phyloP scores from a whole-genome alignment of 169 alveolate species.

The Plasmodium malariae region DNA sequence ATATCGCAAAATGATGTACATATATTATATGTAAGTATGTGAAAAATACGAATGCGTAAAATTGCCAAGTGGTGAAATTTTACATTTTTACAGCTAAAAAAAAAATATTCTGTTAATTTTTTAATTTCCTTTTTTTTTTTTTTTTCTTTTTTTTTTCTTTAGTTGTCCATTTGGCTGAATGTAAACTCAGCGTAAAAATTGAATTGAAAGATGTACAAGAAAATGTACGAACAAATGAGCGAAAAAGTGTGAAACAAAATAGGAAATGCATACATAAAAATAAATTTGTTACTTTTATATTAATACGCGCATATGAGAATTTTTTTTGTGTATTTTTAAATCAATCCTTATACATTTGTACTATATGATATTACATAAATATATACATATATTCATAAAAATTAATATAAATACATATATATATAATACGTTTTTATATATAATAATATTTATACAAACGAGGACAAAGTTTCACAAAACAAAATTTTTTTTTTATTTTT shows the following conservation, averaged over 20 bases:
- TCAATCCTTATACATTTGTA: too few species aligned
- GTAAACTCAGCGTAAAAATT: neutral
- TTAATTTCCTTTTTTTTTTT: too few species aligned
- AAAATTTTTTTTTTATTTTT: neutral
- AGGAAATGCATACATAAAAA: too few species aligned
- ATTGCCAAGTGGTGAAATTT: neutral
- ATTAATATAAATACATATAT: neutral
- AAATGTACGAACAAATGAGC: too few species aligned
- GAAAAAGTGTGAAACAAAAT: too few species aligned
- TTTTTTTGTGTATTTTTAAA: too few species aligned
- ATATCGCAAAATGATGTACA: neutral
- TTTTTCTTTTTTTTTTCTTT: neutral
- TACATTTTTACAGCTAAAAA: constrained; percentile 1
- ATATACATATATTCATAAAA: too few species aligned
- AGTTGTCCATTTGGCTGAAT: neutral
- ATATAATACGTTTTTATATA: neutral
- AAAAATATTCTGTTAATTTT: neutral
- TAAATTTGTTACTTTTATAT: too few species aligned
- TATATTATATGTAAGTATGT: neutral
- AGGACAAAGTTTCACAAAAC: neutral
- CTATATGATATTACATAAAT: too few species aligned
- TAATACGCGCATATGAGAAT: too few species aligned
- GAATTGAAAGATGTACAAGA: too few species aligned
- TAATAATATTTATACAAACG: neutral
- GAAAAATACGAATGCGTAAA: too few species aligned